Conservation (phyloP, 108 stramenopile genomes). For the Aurantiochytrium sp. region DNA sequence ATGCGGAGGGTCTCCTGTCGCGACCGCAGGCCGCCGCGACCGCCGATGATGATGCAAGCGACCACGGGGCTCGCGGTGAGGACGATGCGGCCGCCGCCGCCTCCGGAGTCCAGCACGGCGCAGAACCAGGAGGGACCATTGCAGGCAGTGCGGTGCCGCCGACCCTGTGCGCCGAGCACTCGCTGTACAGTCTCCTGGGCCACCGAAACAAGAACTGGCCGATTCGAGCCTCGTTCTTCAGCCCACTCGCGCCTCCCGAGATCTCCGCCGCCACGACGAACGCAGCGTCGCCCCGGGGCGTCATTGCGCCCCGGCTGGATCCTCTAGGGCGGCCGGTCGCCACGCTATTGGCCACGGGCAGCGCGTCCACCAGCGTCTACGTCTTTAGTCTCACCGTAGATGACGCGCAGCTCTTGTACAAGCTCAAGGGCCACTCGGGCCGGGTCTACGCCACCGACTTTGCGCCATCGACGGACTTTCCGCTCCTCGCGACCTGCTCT, state of each 20-base stretch:
- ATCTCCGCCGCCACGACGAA: neutral
- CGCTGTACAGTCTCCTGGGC: neutral
- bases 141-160: too few species aligned
- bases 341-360: neutral
- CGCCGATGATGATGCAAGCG: too few species aligned
- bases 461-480: neutral
- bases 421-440: slow-evolving; percentile 16
- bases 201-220: slow-evolving; percentile 24
- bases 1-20: neutral
- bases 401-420: neutral
- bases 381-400: neutral
- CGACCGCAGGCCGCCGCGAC: too few species aligned
- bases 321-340: neutral
- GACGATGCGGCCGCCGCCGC: neutral
- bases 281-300: neutral
- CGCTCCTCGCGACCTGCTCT: slow-evolving; percentile 8
- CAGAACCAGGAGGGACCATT: too few species aligned
- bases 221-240: neutral
- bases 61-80: too few species aligned
- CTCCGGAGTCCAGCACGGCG: too few species aligned
- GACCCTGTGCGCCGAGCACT: neutral
- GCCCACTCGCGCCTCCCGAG: neutral
- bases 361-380: slow-evolving; percentile 14
- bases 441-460: neutral
- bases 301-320: neutral